phyloP scores from a whole-genome alignment of 2,329 filamentous ascomycete genomes.

The Incumbomyces lentus region DNA sequence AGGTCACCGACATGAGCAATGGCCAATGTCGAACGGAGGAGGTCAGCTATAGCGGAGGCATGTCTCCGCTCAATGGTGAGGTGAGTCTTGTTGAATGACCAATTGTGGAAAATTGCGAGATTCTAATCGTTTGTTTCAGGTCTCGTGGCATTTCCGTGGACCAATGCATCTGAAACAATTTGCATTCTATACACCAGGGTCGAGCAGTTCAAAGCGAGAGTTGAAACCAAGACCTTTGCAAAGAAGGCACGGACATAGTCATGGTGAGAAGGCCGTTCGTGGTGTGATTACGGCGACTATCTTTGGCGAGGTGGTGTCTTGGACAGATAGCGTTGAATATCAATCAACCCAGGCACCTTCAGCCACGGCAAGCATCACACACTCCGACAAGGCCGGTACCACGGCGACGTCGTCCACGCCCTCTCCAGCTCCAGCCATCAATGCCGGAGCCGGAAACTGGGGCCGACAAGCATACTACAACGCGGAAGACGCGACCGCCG shows the following conservation, averaged over 20 bases:
- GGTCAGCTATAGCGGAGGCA: constrained; percentile 43
- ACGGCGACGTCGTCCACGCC: constrained; percentile 30
- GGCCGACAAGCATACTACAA: constrained; percentile 40
- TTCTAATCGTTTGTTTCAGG: constrained; percentile 32
- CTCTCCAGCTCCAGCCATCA: constrained; percentile 4
- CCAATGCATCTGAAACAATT: constrained; percentile 57
- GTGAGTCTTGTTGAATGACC: constrained; percentile 38
- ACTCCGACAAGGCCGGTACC: constrained; percentile 21
- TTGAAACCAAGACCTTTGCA: constrained; percentile 24
- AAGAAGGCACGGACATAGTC: constrained; percentile 39
- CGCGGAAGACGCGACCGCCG: constrained; percentile 31
- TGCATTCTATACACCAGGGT: constrained; percentile 54
- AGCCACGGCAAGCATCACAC: too few species aligned
- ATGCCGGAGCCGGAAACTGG: constrained; percentile 26
- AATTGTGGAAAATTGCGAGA: background rate
- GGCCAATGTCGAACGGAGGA: constrained; percentile 45
- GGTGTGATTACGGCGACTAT: constrained; percentile 49
- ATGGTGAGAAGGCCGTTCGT: constrained; percentile 42
- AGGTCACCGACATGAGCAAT: constrained; percentile 47
- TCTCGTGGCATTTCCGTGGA: constrained; percentile 63
- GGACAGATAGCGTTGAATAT: constrained; percentile 45
- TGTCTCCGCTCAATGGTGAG: constrained; percentile 61
- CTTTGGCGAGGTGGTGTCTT: constrained; percentile 47
- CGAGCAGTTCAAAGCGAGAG: constrained; percentile 28
- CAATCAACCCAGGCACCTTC: constrained; percentile 6